Evolutionary conservation across 2,329 filamentous ascomycete species (phyloP).

Genomic region (Chrysosporium queenslandicum): DNA sequence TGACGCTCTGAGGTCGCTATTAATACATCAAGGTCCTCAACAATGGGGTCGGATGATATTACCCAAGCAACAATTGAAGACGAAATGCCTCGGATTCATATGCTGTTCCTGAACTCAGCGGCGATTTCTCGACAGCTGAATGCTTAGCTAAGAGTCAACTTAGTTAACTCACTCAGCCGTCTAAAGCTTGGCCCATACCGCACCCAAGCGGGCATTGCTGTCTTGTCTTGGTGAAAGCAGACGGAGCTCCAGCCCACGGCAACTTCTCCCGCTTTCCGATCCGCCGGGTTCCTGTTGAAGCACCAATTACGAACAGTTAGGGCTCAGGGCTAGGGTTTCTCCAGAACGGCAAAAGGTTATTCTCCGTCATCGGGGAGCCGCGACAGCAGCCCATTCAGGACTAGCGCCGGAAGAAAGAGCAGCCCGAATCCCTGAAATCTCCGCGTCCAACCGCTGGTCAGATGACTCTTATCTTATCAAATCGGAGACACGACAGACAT

Average conservation of each 20-base stretch:
- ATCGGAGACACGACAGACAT: no score
- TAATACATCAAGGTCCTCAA: not conserved
- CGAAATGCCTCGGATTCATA: slow-evolving; percentile 7
- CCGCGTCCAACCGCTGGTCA: slow-evolving; percentile 10
- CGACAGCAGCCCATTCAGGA: not conserved
- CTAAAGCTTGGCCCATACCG: no score
- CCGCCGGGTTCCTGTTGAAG: no score
- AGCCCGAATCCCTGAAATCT: slow-evolving; percentile 1
- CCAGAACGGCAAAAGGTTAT: not conserved
- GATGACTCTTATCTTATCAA: slow-evolving; percentile 1
- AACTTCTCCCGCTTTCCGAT: no score
- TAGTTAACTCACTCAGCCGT: no score
- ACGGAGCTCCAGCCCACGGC: no score
- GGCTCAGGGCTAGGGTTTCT: slow-evolving; percentile 11
- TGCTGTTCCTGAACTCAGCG: not conserved
- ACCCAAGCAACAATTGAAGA: not conserved
- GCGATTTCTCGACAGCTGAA: no score
- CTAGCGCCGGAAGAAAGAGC: slow-evolving; percentile 6
- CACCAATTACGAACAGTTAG: not conserved
- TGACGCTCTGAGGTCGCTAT: not conserved
- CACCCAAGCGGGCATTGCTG: no score
- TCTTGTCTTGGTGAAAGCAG: no score
- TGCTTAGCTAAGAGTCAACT: no score
- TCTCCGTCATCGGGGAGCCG: not conserved
- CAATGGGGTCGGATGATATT: not conserved